Evolutionary conservation across 2,329 filamentous ascomycete genomes (phyloP).

Genomic region (Furcasterigmium sp.): DNA sequence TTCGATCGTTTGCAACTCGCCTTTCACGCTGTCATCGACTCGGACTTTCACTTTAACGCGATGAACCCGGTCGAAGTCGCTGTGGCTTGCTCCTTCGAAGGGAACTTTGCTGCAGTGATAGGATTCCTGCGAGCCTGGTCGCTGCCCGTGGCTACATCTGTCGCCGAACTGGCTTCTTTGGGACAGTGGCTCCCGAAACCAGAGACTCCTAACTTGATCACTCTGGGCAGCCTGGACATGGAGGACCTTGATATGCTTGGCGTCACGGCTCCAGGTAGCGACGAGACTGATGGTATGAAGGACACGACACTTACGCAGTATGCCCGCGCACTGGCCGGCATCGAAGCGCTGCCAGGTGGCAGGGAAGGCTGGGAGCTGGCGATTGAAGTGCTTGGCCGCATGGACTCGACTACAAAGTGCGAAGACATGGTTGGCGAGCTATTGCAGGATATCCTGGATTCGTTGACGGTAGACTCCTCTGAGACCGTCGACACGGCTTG

Average conservation of each 20-base stretch:
- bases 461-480: constrained; percentile 59
- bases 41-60: constrained; percentile 73
- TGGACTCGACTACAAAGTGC: constrained; percentile 68
- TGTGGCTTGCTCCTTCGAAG: constrained; percentile 76
- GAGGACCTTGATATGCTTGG: constrained; percentile 82
- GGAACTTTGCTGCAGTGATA: constrained; percentile 71
- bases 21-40: constrained; percentile 63
- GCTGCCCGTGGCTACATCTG: constrained; percentile 68
- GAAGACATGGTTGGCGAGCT: constrained; percentile 71
- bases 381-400: constrained; percentile 73
- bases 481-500: constrained; percentile 77
- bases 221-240: constrained; percentile 66
- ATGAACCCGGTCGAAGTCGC: constrained; percentile 74
- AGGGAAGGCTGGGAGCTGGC: constrained; percentile 86
- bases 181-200: constrained; percentile 74
- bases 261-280: constrained; percentile 52
- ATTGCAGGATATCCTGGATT: constrained; percentile 59
- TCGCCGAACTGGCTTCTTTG: constrained; percentile 78
- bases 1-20: constrained; percentile 66
- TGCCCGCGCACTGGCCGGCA: constrained; percentile 59
- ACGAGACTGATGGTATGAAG: constrained; percentile 62
- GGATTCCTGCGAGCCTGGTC: constrained; percentile 76
- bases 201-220: constrained; percentile 45
- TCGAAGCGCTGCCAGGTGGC: constrained; percentile 39
- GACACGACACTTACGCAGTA: constrained; percentile 77